Evolutionary conservation across 257 asterid genomes (phyloP).

Genomic region (Ballota nigra): DNA sequence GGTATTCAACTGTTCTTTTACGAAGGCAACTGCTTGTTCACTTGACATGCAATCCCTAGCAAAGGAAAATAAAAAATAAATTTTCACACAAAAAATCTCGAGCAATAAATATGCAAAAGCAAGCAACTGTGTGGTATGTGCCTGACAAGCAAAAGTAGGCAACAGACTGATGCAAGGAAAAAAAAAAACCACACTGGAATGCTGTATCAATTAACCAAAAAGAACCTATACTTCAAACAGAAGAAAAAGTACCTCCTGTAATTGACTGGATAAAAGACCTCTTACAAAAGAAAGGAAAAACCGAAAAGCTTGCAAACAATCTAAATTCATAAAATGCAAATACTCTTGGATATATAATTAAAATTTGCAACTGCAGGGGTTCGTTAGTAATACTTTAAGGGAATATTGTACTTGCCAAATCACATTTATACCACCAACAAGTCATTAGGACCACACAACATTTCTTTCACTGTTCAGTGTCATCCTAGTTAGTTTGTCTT

Average conservation of each 20-base stretch:
- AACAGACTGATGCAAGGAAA: slow-evolving; percentile 1
- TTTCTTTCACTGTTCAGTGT: not conserved
- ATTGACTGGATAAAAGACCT: not conserved
- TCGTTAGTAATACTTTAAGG: not conserved
- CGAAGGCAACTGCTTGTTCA: slow-evolving; percentile 77
- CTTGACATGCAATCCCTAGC: slow-evolving; percentile 96
- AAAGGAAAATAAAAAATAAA: slow-evolving; percentile 5
- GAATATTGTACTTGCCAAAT: no score
- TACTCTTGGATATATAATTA: not conserved
- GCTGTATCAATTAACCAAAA: not conserved
- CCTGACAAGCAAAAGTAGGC: slow-evolving; percentile 8
- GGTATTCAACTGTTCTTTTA: slow-evolving; percentile 47
- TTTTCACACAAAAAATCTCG: not conserved
- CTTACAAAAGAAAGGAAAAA: not conserved
- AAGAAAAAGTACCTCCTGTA: not conserved
- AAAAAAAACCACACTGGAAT: not conserved
- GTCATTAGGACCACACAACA: not conserved
- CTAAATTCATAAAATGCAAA: not conserved
- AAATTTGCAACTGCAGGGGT: not conserved
- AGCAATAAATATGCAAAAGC: slow-evolving; percentile 2
- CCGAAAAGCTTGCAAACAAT: no score
- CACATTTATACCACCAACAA: not conserved
- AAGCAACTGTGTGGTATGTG: slow-evolving; percentile 3
- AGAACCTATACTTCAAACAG: not conserved
- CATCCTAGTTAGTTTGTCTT: not conserved